Conservation (phyloP, 2,329 filamentous ascomycete genomes). For the Penicillium italicum region DNA sequence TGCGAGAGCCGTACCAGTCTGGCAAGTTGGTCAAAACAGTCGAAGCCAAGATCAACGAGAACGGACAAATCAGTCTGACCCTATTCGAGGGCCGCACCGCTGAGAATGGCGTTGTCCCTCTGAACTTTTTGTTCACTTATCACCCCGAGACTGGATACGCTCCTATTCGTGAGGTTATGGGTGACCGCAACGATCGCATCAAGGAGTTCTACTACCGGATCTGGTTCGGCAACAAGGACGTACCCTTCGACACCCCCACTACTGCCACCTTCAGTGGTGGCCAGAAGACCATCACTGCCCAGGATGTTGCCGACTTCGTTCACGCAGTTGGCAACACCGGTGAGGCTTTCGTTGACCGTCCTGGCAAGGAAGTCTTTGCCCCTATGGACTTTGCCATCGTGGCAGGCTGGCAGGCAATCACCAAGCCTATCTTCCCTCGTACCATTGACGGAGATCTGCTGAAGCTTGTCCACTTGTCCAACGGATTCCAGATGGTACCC, state of each 20-base stretch:
- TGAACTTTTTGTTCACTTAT: conserved; percentile 87
- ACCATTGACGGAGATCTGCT: conserved; percentile 93
- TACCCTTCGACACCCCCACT: conserved; percentile 80
- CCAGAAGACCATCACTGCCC: conserved; percentile 76
- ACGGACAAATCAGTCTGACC: conserved; percentile 79
- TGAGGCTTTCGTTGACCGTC: conserved; percentile 93
- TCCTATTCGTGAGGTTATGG: conserved; percentile 96
- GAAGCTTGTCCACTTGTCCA: conserved; percentile 94
- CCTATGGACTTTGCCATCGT: conserved; percentile 99
- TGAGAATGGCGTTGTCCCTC: conserved; percentile 72
- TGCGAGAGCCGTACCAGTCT: conserved; percentile 81
- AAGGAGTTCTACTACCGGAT: conserved; percentile 99
- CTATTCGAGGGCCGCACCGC: conserved; percentile 92
- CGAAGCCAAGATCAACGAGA: conserved; percentile 70
- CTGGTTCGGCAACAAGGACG: conserved; percentile 86
- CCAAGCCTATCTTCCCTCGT: conserved; percentile 96
- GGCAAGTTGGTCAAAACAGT: conserved; percentile 87
- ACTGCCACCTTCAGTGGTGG: conserved; percentile 89
- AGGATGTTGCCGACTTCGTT: conserved; percentile 98
- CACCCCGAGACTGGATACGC: conserved; percentile 94
- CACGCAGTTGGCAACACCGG: conserved; percentile 97
- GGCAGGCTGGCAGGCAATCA: conserved; percentile 98
- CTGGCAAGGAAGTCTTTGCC: conserved; percentile 87
- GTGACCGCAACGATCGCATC: conserved; percentile 91
- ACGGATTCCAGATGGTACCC: conserved; percentile 96